Evolutionary conservation across 768 basidiomycete species (phyloP).

Genomic region (Boletellus sp.): DNA sequence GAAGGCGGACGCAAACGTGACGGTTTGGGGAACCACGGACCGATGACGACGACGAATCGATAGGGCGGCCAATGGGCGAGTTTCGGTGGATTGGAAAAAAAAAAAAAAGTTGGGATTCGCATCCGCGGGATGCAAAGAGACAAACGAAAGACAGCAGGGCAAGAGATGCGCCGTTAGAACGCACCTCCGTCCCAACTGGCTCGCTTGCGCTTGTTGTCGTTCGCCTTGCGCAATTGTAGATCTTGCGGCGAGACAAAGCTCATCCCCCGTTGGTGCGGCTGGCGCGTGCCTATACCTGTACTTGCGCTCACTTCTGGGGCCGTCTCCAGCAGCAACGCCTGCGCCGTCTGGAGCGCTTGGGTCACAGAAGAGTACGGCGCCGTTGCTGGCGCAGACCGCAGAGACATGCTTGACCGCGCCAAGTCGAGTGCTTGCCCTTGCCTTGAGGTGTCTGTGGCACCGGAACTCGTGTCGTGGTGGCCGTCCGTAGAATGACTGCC

Average conservation of each 20-base stretch:
- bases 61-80: slow-evolving; percentile 7
- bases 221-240: slow-evolving; percentile 43
- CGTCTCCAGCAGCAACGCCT: slow-evolving; percentile 24
- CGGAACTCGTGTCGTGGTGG: slow-evolving; percentile 23
- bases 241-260: slow-evolving; percentile 54
- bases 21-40: too few relatives aligned
- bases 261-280: slow-evolving; percentile 44
- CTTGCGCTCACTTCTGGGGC: slow-evolving; percentile 6
- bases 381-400: slow-evolving; percentile 25
- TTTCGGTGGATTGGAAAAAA: slow-evolving; percentile 9
- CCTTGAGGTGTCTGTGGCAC: slow-evolving; percentile 29
- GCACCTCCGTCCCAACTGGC: slow-evolving; percentile 54
- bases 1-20: slow-evolving; percentile 8
- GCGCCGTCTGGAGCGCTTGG: slow-evolving; percentile 35
- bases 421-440: slow-evolving; percentile 51
- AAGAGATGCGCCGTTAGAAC: slow-evolving; percentile 17
- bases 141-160: background rate
- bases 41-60: background rate
- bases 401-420: slow-evolving; percentile 36
- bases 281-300: slow-evolving; percentile 11
- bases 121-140: background rate
- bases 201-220: slow-evolving; percentile 54
- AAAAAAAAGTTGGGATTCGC: slow-evolving; percentile 8
- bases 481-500: slow-evolving; percentile 26
- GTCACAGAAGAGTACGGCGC: slow-evolving; percentile 25